phyloP scores from a whole-genome alignment of 371 early-diverging fungal genomes.

The Mortierella sp. region DNA sequence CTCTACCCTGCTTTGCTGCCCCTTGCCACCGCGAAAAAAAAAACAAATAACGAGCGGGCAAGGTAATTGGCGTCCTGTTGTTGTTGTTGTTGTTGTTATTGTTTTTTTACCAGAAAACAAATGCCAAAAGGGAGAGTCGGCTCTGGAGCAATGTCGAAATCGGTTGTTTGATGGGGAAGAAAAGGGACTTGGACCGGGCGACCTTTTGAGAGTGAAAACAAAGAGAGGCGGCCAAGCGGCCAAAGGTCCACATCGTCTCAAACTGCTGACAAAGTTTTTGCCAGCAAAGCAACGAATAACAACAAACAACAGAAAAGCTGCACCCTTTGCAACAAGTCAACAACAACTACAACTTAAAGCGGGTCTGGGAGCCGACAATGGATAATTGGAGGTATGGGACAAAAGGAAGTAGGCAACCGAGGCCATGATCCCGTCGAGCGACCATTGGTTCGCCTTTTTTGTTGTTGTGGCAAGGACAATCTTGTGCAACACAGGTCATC shows the following conservation, averaged over 20 bases:
- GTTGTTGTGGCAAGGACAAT: background rate
- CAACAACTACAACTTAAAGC: background rate
- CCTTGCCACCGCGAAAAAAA: background rate
- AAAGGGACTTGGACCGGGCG: background rate
- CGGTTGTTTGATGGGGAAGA: background rate
- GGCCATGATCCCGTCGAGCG: background rate
- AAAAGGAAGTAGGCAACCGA: background rate
- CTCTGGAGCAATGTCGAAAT: slow-evolving; percentile 11
- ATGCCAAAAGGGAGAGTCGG: background rate
- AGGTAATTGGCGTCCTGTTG: background rate
- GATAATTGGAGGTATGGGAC: background rate
- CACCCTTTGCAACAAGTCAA: background rate
- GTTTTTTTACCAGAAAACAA: background rate
- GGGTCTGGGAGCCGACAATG: background rate
- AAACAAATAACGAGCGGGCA: background rate
- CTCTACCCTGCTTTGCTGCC: background rate
- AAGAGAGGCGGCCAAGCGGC: slow-evolving; percentile 3
- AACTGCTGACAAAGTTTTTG: slow-evolving; percentile 9
- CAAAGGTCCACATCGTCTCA: background rate
- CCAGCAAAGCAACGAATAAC: background rate
- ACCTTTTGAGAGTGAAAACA: background rate
- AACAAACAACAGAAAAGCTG: background rate
- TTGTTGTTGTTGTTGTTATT: too few relatives aligned
- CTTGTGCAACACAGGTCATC: slow-evolving; percentile 4
- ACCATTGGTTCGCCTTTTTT: background rate